Evolutionary conservation across 176 grass and related monocot genomes (phyloP).

Genomic region (Eremochloa ophiuroides): DNA sequence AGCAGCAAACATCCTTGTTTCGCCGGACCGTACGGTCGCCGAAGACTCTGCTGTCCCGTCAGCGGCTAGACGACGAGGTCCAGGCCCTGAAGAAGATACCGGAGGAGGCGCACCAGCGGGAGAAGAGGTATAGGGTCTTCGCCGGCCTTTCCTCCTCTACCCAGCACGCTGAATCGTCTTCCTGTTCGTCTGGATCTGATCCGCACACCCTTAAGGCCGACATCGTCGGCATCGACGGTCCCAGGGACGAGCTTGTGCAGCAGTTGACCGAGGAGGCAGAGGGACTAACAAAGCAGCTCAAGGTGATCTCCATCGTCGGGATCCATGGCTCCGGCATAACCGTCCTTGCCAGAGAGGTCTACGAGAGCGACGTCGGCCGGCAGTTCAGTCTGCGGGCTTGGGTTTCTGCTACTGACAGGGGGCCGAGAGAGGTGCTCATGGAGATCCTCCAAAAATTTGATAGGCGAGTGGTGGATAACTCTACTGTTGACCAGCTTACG

Average conservation of each 20-base stretch:
- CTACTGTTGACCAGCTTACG: background rate
- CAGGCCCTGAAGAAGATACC: background rate
- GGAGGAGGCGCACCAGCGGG: background rate
- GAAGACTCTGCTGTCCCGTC: background rate
- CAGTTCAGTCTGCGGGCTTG: background rate
- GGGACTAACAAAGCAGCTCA: background rate
- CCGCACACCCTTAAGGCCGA: background rate
- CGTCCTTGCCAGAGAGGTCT: background rate
- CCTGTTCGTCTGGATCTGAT: background rate
- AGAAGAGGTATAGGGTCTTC: background rate
- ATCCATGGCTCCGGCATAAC: background rate
- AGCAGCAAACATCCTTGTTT: background rate
- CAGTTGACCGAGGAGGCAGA: background rate
- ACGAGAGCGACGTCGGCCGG: background rate
- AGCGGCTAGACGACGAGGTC: background rate
- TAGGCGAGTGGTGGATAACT: background rate
- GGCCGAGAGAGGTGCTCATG: background rate
- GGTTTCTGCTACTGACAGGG: background rate
- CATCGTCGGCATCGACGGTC: background rate
- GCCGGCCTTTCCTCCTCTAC: background rate
- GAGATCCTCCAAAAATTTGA: background rate
- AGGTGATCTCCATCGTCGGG: constrained; percentile 6
- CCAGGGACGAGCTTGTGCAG: background rate
- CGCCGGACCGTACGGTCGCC: background rate
- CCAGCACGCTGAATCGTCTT: background rate